A percentile compares a stretch with the other conserved stretches of the same genome.
Evolutionary conservation across 2,329 filamentous ascomycete genomes (phyloP).

Genomic region (Pseudogymnoascus sp.): DNA sequence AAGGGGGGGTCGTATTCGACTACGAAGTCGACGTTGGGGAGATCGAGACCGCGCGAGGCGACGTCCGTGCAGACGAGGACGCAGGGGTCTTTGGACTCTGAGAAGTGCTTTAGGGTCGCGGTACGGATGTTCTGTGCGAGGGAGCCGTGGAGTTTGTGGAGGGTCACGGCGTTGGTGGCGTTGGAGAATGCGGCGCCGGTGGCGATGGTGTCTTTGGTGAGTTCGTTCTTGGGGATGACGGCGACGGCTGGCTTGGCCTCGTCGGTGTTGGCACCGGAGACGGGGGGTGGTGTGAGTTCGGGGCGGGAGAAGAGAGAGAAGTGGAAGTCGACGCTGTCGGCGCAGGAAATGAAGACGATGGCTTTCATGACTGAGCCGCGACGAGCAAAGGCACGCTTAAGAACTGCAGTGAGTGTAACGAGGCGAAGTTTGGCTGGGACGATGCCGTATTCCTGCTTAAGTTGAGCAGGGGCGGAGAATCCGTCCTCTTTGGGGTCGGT

Average conservation of each 20-base stretch:
- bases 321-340: conserved; percentile 94
- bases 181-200: conserved; percentile 65
- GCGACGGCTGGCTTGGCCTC: conserved; percentile 25
- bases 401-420: conserved; percentile 73
- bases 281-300: conserved; percentile 16
- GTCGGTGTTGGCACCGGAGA: conserved; percentile 17
- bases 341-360: conserved; percentile 93
- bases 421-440: conserved; percentile 84
- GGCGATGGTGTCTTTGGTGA: conserved; percentile 52
- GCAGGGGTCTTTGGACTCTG: conserved; percentile 61
- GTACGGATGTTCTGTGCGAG: conserved; percentile 82
- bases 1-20: conserved; percentile 96
- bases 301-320: conserved; percentile 63
- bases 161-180: conserved; percentile 63
- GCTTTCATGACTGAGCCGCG: conserved; percentile 92
- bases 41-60: conserved; percentile 86
- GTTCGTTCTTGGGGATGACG: conserved; percentile 24
- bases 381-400: conserved; percentile 81
- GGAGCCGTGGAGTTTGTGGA: conserved; percentile 87
- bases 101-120: conserved; percentile 73
- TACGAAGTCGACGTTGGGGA: conserved; percentile 89
- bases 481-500: conserved; percentile 38
- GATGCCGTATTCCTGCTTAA: conserved; percentile 86
- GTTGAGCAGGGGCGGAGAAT: conserved; percentile 80
- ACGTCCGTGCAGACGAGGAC: conserved; percentile 93